These are phyloP conservation scores for Penicillium dipodomyicola DNA, from an alignment of 495 filamentous ascomycete species.

Conservation along the genomic window DNA sequence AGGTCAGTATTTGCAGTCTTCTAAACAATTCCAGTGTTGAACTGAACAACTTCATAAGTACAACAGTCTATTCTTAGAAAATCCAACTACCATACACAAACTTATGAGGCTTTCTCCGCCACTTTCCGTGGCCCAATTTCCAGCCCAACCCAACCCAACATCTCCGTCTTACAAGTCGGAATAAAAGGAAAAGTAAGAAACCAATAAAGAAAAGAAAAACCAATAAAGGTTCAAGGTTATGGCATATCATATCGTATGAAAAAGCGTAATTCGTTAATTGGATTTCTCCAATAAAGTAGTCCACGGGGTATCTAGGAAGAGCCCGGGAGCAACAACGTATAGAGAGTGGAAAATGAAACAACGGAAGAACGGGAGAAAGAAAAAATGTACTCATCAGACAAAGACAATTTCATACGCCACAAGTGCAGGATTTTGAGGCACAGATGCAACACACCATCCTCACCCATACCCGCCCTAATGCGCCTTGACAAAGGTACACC, in stretches of 20 bases:
- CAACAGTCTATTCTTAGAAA: neutral
- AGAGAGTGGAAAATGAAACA: conserved; percentile 3
- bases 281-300: conserved; percentile 2
- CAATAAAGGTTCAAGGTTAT: neutral
- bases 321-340: conserved; percentile 3
- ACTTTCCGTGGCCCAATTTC: neutral
- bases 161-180: neutral
- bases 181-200: neutral
- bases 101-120: neutral
- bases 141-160: neutral
- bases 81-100: neutral
- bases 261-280: conserved; percentile 17
- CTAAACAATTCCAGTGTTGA: neutral
- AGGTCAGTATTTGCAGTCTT: neutral
- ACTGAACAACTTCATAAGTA: neutral
- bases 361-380: neutral
- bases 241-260: conserved; percentile 12
- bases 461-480: conserved; percentile 9
- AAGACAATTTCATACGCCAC: conserved; percentile 17
- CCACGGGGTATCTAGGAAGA: conserved; percentile 18
- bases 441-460: conserved; percentile 15
- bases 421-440: conserved; percentile 5
- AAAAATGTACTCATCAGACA: neutral
- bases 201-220: neutral
- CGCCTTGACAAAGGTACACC: conserved; percentile 12